These are phyloP conservation scores for Colletotrichum sp. DNA, from an alignment of 2,329 filamentous ascomycete genomes.

Conservation along the genomic window DNA sequence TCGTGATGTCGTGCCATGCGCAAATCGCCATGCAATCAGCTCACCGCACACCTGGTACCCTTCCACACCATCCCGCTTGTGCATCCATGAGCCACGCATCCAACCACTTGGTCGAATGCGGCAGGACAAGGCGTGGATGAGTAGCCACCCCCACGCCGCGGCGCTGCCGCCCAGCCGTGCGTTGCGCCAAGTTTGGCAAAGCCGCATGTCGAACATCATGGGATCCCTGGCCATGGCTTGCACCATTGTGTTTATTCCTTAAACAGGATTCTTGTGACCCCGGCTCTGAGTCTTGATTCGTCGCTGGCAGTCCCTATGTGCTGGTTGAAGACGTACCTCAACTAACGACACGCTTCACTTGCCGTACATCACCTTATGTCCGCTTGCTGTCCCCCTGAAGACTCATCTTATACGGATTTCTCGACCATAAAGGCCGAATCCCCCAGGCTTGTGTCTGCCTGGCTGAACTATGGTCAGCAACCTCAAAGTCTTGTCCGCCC, in stretches of 20 bases:
- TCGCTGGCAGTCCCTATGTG: background rate
- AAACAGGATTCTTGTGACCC: background rate
- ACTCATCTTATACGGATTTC: background rate
- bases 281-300: background rate
- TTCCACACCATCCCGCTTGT: background rate
- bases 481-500: background rate
- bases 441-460: background rate
- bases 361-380: background rate
- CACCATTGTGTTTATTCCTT: background rate
- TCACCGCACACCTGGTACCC: background rate
- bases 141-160: conserved; percentile 2
- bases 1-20: background rate
- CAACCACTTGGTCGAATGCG: background rate
- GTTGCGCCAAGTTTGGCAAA: conserved; percentile 4
- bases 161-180: background rate
- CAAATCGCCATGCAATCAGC: background rate
- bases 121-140: background rate
- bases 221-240: background rate
- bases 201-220: conserved; percentile 1
- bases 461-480: background rate
- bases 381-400: background rate
- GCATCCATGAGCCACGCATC: background rate
- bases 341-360: background rate
- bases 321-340: background rate
- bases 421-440: background rate